These are phyloP conservation scores for Suillus clintonianus DNA, from an alignment of 768 basidiomycete genomes.

Conservation along the genomic window DNA sequence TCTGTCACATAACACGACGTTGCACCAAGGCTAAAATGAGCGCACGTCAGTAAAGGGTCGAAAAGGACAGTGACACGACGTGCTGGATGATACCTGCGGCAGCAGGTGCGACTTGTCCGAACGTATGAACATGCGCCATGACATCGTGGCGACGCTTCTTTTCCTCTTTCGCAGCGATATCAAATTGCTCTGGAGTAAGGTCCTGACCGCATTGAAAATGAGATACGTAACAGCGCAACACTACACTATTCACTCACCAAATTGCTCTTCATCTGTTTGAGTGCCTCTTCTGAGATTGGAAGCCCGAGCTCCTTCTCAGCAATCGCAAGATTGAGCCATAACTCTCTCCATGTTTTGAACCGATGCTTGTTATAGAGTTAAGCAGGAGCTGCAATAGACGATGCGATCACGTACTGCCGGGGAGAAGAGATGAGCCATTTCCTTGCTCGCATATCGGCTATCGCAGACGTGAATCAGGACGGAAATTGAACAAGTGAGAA, in stretches of 20 bases:
- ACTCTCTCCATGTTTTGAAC: conserved; percentile 90
- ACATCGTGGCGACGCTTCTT: conserved; percentile 98
- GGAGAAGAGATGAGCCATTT: conserved; percentile 98
- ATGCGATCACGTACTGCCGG: conserved; percentile 59
- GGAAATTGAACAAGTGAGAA: background rate
- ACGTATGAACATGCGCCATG: conserved; percentile 99
- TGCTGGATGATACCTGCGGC: conserved; percentile 97
- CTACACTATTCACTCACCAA: conserved; percentile 50
- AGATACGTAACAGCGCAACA: conserved; percentile 1
- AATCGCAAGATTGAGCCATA: conserved; percentile 96
- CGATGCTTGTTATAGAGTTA: conserved; percentile 62
- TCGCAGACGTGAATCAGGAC: conserved; percentile 1
- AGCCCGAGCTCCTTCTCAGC: conserved; percentile 96
- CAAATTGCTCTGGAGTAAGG: conserved; percentile 87
- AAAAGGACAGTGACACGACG: conserved; percentile 25
- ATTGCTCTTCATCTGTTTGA: conserved; percentile 93
- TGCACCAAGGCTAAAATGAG: conserved; percentile 72
- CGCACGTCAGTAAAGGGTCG: conserved; percentile 10
- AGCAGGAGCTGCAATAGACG: background rate
- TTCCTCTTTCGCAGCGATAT: conserved; percentile 89
- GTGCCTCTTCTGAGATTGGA: conserved; percentile 85
- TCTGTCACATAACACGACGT: conserved; percentile 99
- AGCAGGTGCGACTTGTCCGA: conserved; percentile 89
- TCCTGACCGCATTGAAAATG: conserved; percentile 45
- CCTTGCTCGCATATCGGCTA: conserved; percentile 98